These are phyloP conservation scores for Colletotrichum phormii DNA, from an alignment of 2,329 filamentous ascomycete species.

Conservation along the genomic window DNA sequence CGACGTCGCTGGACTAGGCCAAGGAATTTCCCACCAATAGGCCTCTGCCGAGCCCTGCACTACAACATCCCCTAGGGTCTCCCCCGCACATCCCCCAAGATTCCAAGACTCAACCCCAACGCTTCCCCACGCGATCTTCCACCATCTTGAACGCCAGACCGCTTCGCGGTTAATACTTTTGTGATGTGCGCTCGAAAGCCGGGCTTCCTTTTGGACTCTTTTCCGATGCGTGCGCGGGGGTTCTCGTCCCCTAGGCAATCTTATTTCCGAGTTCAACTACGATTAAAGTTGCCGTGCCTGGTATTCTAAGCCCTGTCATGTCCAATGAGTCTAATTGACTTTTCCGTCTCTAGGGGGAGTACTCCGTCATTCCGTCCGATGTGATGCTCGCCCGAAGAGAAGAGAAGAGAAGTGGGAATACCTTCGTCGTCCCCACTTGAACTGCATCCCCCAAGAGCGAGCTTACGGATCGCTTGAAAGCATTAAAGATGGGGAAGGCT, in stretches of 20 bases:
- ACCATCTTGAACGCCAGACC: slow-evolving; percentile 12
- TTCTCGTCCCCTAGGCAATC: neutral
- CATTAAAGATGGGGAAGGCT: slow-evolving; percentile 17
- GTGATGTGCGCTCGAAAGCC: neutral
- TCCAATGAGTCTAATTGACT: slow-evolving; percentile 11
- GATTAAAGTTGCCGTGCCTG: neutral
- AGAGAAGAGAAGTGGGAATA: slow-evolving; percentile 28
- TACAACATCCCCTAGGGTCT: slow-evolving; percentile 20
- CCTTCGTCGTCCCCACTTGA: slow-evolving; percentile 18
- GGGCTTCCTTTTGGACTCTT: slow-evolving; percentile 16
- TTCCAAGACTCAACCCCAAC: neutral
- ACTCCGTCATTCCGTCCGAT: slow-evolving; percentile 14
- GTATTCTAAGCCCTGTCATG: neutral
- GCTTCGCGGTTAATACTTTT: slow-evolving; percentile 1
- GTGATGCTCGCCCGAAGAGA: slow-evolving; percentile 15
- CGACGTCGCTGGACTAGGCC: slow-evolving; percentile 2
- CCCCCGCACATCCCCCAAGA: slow-evolving; percentile 22
- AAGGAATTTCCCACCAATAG: slow-evolving; percentile 31
- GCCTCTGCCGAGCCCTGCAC: slow-evolving; percentile 22
- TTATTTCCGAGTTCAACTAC: slow-evolving; percentile 20
- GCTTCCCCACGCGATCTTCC: slow-evolving; percentile 30
- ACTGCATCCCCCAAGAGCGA: neutral
- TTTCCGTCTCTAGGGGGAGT: neutral
- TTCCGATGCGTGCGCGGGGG: slow-evolving; percentile 7
- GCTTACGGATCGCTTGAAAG: neutral